Percentiles rank a stretch among this genome's conserved stretches.
These are phyloP conservation scores for Globisporangium ultimum DNA, from an alignment of 352 stramenopile species.

Conservation along the genomic window DNA sequence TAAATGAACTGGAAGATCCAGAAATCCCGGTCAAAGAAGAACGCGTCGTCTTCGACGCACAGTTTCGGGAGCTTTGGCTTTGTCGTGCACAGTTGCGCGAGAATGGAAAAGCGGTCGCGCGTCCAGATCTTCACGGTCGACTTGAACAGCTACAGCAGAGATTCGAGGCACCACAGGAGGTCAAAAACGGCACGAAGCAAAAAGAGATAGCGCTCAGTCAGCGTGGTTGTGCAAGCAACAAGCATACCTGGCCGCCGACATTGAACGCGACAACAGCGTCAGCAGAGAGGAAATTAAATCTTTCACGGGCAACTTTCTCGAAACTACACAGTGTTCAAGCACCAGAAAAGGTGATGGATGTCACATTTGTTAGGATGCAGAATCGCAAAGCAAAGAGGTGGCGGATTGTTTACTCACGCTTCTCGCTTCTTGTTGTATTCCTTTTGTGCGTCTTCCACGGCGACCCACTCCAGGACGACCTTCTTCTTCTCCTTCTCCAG, in stretches of 20 bases:
- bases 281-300: conserved; percentile 47
- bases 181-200: too few species aligned
- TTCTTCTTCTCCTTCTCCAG: conserved; percentile 75
- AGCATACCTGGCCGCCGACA: conserved; percentile 48
- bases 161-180: too few species aligned
- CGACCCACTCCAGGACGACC: conserved; percentile 65
- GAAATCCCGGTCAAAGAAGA: conserved; percentile 73
- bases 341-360: background rate
- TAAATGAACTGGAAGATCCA: conserved; percentile 76
- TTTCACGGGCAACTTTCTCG: conserved; percentile 46
- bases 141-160: conserved; percentile 55
- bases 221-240: too few species aligned
- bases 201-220: too few species aligned
- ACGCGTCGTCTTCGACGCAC: conserved; percentile 48
- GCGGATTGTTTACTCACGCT: too few species aligned
- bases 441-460: conserved; percentile 59
- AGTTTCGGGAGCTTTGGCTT: conserved; percentile 50
- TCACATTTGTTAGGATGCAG: background rate
- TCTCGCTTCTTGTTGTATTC: conserved; percentile 59
- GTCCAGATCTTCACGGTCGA: conserved; percentile 72
- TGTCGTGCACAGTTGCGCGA: conserved; percentile 75
- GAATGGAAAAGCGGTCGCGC: conserved; percentile 73
- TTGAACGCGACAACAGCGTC: conserved; percentile 69
- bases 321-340: conserved; percentile 30
- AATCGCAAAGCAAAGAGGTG: too few species aligned